Percentiles rank a stretch among this genome's conserved stretches.
Conservation (phyloP, 2,329 filamentous ascomycete genomes). For the Dothideomycetes sp. region DNA sequence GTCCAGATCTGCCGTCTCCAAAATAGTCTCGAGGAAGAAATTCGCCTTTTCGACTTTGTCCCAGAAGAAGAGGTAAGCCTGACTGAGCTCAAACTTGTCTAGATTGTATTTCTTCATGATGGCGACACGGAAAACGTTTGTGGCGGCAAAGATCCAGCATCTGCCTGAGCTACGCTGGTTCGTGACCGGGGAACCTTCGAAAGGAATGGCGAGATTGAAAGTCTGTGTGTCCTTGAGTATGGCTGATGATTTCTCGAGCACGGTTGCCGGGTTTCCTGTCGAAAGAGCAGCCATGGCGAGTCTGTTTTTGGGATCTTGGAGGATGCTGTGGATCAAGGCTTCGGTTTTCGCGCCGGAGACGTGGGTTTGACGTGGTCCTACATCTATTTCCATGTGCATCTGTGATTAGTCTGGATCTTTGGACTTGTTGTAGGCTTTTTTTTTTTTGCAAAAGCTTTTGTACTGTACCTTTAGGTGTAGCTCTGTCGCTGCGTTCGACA, state of each 20-base stretch:
- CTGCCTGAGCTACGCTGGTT: conserved; percentile 74
- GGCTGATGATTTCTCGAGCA: conserved; percentile 56
- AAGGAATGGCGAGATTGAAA: conserved; percentile 74
- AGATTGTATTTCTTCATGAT: conserved; percentile 77
- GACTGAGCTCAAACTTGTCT: conserved; percentile 72
- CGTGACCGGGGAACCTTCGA: conserved; percentile 74
- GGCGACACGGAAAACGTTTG: conserved; percentile 85
- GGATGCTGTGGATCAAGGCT: conserved; percentile 24
- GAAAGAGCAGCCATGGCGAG: conserved; percentile 68
- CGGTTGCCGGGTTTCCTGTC: conserved; percentile 53
- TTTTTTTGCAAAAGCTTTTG: too few relatives aligned
- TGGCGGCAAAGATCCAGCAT: conserved; percentile 87
- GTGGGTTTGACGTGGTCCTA: conserved; percentile 5
- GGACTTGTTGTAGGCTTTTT: too few relatives aligned
- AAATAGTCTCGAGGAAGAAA: conserved; percentile 76
- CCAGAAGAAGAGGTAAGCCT: conserved; percentile 85
- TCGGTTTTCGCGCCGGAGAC: conserved; percentile 24
- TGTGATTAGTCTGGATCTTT: too few relatives aligned
- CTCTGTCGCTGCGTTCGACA: background rate
- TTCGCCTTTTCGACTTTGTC: conserved; percentile 90
- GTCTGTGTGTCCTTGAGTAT: conserved; percentile 63
- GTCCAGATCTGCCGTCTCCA: conserved; percentile 62
- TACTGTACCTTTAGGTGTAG: too few relatives aligned
- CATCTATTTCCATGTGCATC: too few relatives aligned
- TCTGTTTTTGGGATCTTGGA: conserved; percentile 44